phyloP scores from a whole-genome alignment of 768 basidiomycete genomes.

The Tylopilus sp. region DNA sequence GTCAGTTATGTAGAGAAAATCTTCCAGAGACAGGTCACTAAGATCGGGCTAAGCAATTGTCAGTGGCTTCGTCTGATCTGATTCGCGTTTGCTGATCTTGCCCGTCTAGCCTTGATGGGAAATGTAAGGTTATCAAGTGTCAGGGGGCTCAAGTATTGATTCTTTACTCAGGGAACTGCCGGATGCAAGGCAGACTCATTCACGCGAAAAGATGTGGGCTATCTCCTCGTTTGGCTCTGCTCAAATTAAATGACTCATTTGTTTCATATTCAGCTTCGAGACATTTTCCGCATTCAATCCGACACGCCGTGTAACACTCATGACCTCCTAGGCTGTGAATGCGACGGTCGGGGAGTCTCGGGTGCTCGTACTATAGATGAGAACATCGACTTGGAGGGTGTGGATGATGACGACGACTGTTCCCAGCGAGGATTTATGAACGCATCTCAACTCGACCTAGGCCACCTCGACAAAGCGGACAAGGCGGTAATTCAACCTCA shows the following conservation, averaged over 20 bases:
- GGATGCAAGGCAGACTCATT: slow-evolving; percentile 81
- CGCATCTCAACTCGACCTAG: slow-evolving; percentile 59
- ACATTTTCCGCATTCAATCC: slow-evolving; percentile 86
- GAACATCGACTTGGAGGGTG: slow-evolving; percentile 22
- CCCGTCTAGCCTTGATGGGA: slow-evolving; percentile 62
- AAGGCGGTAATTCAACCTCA: slow-evolving; percentile 42
- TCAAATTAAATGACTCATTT: not conserved
- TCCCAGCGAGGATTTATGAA: slow-evolving; percentile 51
- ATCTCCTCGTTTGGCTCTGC: too few relatives aligned
- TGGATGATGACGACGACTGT: slow-evolving; percentile 29
- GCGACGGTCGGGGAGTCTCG: slow-evolving; percentile 35
- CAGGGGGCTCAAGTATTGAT: slow-evolving; percentile 8
- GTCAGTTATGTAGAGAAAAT: slow-evolving; percentile 65
- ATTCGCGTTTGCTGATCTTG: slow-evolving; percentile 9
- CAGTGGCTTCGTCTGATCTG: slow-evolving; percentile 29
- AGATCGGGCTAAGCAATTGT: slow-evolving; percentile 88
- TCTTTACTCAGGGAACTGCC: slow-evolving; percentile 34
- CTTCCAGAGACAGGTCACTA: slow-evolving; percentile 91
- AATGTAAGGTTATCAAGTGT: slow-evolving; percentile 38
- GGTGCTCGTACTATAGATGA: not conserved
- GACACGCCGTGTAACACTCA: slow-evolving; percentile 87
- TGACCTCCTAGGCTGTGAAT: slow-evolving; percentile 82
- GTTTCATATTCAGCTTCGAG: slow-evolving; percentile 59
- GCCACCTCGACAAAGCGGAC: slow-evolving; percentile 44
- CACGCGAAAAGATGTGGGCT: slow-evolving; percentile 74